phyloP scores from a whole-genome alignment of 1,284 basidiomycete genomes.

The Ceratobasidium theobromae region DNA sequence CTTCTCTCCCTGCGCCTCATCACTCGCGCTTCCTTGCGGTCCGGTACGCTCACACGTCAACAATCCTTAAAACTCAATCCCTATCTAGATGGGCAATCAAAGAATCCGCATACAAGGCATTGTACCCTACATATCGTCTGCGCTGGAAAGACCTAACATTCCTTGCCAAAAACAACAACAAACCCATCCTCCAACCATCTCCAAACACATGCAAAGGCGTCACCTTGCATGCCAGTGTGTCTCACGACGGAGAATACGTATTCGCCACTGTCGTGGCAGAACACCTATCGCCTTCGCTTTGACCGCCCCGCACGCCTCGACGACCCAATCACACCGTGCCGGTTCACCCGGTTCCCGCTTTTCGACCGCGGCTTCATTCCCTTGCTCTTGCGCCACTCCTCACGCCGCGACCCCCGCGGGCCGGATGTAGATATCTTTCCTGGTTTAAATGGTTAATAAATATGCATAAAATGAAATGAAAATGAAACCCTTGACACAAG shows the following conservation, averaged over 20 bases:
- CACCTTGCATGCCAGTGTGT: constrained; percentile 65
- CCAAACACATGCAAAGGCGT: constrained; percentile 37
- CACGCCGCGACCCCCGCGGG: constrained; percentile 64
- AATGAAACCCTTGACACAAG: too few relatives aligned
- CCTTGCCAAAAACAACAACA: constrained; percentile 25
- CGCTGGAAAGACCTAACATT: constrained; percentile 73
- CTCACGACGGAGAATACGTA: constrained; percentile 84
- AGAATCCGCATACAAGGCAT: constrained; percentile 88
- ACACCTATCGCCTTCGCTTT: constrained; percentile 61
- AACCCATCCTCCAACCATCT: constrained; percentile 33
- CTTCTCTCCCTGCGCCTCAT: constrained; percentile 35
- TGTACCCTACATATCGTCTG: constrained; percentile 63
- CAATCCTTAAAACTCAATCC: not conserved
- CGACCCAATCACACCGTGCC: constrained; percentile 61
- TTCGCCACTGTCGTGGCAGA: constrained; percentile 74
- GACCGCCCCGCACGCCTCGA: constrained; percentile 66
- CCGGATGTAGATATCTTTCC: constrained; percentile 69
- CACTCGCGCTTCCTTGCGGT: constrained; percentile 61
- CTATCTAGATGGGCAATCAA: constrained; percentile 75
- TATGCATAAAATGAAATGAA: too few relatives aligned
- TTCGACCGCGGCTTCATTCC: constrained; percentile 58
- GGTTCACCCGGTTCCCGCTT: constrained; percentile 56
- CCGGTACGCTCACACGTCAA: constrained; percentile 49
- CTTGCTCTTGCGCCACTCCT: constrained; percentile 73
- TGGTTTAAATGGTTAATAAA: too few relatives aligned